Percentiles rank a stretch among this genome's conserved stretches.
Evolutionary conservation across 208 protist genomes (phyloP).

Genomic region (Leishmania braziliensis): DNA sequence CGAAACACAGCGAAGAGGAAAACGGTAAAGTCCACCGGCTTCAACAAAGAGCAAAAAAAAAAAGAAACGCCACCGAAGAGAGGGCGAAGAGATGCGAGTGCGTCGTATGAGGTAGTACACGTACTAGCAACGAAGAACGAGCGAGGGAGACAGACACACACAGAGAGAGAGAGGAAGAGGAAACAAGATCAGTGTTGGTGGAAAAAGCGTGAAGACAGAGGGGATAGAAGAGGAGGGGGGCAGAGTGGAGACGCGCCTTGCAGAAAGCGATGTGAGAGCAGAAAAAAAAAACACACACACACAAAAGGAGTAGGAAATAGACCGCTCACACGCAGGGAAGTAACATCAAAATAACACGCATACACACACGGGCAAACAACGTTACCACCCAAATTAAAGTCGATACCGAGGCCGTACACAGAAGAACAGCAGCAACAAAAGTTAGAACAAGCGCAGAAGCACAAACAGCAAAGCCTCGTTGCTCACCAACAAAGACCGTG

Average conservation of each 20-base stretch:
- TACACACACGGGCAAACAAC: not conserved
- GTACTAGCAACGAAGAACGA: not conserved
- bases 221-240: not conserved
- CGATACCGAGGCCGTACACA: not conserved
- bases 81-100: not conserved
- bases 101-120: not conserved
- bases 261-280: not conserved
- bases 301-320: not conserved
- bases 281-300: not conserved
- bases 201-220: not conserved
- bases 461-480: not conserved
- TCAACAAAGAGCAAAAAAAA: not conserved
- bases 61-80: not conserved
- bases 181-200: not conserved
- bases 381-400: not conserved
- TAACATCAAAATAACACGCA: not conserved
- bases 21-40: not conserved
- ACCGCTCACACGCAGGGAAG: not conserved
- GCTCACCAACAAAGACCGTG: not conserved
- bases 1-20: not conserved
- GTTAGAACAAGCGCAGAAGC: not conserved
- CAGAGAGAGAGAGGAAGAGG: slow-evolving; percentile 6
- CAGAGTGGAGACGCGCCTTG: not conserved
- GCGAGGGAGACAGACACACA: not conserved
- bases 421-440: not conserved